Conservation (phyloP, 306 rosid species). For the Quercus robur region DNA sequence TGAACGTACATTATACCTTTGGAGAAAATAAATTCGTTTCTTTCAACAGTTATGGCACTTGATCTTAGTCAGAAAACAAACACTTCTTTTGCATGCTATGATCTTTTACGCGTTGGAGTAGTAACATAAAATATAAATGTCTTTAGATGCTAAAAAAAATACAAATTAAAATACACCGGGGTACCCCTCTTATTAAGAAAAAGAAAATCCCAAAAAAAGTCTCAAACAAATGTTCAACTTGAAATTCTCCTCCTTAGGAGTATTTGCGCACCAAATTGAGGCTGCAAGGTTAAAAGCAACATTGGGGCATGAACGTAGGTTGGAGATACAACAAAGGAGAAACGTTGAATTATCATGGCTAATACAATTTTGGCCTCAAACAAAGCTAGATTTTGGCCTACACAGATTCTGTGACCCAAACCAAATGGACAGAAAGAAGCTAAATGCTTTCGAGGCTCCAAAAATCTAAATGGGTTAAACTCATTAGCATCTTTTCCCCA, state of each 20-base stretch:
- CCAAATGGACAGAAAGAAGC: constrained; percentile 64
- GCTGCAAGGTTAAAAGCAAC: constrained; percentile 26
- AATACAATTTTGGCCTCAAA: constrained; percentile 50
- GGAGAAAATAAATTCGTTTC: too few species aligned
- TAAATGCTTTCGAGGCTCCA: constrained; percentile 48
- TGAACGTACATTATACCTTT: too few species aligned
- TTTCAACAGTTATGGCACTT: too few species aligned
- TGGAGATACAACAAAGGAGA: constrained; percentile 42
- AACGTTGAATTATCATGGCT: constrained; percentile 39
- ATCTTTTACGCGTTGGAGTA: too few species aligned
- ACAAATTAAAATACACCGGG: too few species aligned
- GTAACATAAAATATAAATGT: too few species aligned
- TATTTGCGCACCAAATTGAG: constrained; percentile 56
- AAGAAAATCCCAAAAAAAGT: too few species aligned
- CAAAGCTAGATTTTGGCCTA: constrained; percentile 64
- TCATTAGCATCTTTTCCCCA: constrained; percentile 71
- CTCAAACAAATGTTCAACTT: background rate
- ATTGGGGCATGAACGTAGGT: constrained; percentile 48
- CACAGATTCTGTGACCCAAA: constrained; percentile 56
- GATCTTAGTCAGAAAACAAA: too few species aligned
- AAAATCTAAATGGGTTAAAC: constrained; percentile 62
- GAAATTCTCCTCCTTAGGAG: constrained; percentile 20
- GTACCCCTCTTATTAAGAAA: too few species aligned
- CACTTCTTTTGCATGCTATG: too few species aligned
- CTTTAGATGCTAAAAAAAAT: background rate